Percentiles rank a stretch among this genome's conserved stretches.
Conservation (phyloP, 164 flowering plant species). For the Berberis vulgaris region DNA sequence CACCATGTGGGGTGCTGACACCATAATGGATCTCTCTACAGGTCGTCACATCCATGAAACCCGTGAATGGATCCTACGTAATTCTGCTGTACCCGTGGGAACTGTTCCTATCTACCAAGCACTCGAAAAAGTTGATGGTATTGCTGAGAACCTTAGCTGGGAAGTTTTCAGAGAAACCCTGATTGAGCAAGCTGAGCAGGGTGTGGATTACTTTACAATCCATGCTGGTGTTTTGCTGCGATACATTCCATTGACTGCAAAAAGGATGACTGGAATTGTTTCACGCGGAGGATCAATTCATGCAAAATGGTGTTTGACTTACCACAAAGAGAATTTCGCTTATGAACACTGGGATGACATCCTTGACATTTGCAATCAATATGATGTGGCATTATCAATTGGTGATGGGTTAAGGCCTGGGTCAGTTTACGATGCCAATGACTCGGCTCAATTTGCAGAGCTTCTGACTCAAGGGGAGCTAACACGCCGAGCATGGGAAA, state of each 20-base stretch:
- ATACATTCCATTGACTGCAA: constrained; percentile 92
- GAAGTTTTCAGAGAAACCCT: constrained; percentile 88
- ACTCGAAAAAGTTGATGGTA: constrained; percentile 93
- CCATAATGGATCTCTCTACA: constrained; percentile 96
- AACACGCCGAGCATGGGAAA: constrained; percentile 98
- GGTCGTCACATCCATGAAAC: constrained; percentile 99
- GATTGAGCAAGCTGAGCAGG: constrained; percentile 99
- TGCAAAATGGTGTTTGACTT: constrained; percentile 99
- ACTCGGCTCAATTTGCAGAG: constrained; percentile 98
- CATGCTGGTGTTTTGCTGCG: constrained; percentile 97
- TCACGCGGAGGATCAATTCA: constrained; percentile 99
- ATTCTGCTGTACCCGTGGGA: constrained; percentile 96
- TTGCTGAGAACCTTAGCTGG: constrained; percentile 95
- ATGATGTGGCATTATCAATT: constrained; percentile 89
- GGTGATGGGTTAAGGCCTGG: constrained; percentile 99
- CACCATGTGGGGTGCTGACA: constrained; percentile 99
- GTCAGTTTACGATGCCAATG: constrained; percentile 97
- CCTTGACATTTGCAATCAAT: constrained; percentile 92
- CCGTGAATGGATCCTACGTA: constrained; percentile 97
- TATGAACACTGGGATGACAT: constrained; percentile 99
- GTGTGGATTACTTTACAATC: constrained; percentile 97
- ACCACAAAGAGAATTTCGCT: constrained; percentile 97
- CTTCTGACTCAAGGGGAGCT: constrained; percentile 98
- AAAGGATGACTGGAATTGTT: constrained; percentile 98
- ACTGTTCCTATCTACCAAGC: constrained; percentile 99